Evolutionary conservation across 2,329 filamentous ascomycete species (phyloP), one percentile per base, ranked within the genome.

Genomic region (Colletotrichum sp.): DNA sequence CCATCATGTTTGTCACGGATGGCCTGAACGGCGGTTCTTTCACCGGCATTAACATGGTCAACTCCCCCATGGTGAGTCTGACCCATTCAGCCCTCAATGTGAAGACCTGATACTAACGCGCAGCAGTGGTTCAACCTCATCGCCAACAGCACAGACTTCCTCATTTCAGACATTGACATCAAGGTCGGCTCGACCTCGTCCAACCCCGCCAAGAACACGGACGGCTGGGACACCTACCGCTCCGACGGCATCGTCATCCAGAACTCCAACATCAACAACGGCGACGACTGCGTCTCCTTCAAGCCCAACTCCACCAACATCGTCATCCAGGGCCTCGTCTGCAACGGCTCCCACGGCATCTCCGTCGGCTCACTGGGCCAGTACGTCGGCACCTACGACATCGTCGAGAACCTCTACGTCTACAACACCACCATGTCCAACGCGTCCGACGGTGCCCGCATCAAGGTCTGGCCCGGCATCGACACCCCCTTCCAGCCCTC

Each of bases 291-390:
- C 76, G 92, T 95, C 15, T 92, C 92, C 1, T 95, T 95, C 88
- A 95, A 95, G 83, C 93, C 93, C 21, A 95, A 95, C 82, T 92
- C 89, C 79, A 94, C 92, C 59, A 89, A 94, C 78, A 90, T 95
- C 9, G 82, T 95, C 6, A 89, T 95, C 7, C 92, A 95, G 81
- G 92, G 92, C 77, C 84, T 95, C 6, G 84, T 87, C 75, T 95
- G 93, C 84, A 93, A 93, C 79, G 92, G 93, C 39, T 94, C 92
- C 5, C 93, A 95, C 80, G 94, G 94, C 52, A 94, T 95, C 78
- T 92, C 90, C 12, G 92, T 95, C n/a, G 94, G 94, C 9, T 94
- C 92, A 0, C 85, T 95, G 0, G 93, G 93, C 26, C 93, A 95
- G 82, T 95, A 95, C 80, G 79, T 85, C 18, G 89, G 87, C 26